Percentiles rank a stretch among this genome's conserved stretches.
phyloP scores from a whole-genome alignment of 83 land plant species.

The Diphasiastrum complanatum region DNA sequence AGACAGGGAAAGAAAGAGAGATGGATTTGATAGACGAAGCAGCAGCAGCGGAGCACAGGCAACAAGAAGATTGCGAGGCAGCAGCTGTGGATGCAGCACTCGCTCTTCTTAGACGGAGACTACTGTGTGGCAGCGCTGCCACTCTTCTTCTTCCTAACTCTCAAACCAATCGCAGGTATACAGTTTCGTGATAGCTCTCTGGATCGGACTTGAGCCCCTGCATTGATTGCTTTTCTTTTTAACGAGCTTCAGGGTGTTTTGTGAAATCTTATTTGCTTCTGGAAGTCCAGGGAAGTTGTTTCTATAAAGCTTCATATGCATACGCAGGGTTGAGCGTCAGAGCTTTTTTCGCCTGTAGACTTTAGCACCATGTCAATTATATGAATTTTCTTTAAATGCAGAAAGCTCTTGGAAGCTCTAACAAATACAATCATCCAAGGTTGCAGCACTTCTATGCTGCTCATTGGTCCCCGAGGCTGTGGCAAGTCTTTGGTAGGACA shows the following conservation, averaged over 20 bases:
- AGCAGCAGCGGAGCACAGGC: too few species aligned
- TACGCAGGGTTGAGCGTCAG: neutral
- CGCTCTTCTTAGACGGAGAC: neutral
- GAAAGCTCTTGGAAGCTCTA: constrained; percentile 64
- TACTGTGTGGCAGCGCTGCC: neutral
- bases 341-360: neutral
- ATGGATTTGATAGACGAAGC: too few species aligned
- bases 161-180: neutral
- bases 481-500: constrained; percentile 66
- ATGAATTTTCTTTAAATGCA: constrained; percentile 22
- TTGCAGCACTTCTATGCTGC: constrained; percentile 82
- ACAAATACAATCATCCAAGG: constrained; percentile 61
- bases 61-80: too few species aligned
- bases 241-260: neutral
- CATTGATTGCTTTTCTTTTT: neutral
- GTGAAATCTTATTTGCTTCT: neutral
- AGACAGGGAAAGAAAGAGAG: too few species aligned
- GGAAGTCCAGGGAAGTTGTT: too few species aligned
- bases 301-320: neutral
- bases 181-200: too few species aligned
- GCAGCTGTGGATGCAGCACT: neutral
- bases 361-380: neutral
- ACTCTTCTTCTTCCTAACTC: neutral
- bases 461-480: constrained; percentile 91
- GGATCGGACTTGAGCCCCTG: too few species aligned